These are phyloP conservation scores for Globisporangium rhizosaccharum DNA, from an alignment of 352 stramenopile species.

Conservation along the genomic window DNA sequence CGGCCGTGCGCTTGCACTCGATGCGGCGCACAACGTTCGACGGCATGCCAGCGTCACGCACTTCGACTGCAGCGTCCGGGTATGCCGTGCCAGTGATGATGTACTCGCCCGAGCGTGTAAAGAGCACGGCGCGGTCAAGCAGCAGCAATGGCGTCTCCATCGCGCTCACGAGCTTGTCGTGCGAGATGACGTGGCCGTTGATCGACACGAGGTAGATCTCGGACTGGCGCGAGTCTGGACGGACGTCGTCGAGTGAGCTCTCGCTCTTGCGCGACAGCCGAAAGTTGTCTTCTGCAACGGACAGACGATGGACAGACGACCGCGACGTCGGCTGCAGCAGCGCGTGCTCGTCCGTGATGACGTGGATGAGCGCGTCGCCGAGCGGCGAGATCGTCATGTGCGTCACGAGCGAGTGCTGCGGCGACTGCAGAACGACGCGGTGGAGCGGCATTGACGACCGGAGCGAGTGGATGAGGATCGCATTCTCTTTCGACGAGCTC, in stretches of 20 bases:
- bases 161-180: slow-evolving; percentile 38
- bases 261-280: slow-evolving; percentile 8
- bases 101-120: slow-evolving; percentile 76
- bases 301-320: slow-evolving; percentile 8
- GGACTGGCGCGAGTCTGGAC: slow-evolving; percentile 58
- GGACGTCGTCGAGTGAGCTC: slow-evolving; percentile 14
- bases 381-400: slow-evolving; percentile 74
- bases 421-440: slow-evolving; percentile 53
- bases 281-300: slow-evolving; percentile 15
- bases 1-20: slow-evolving; percentile 62
- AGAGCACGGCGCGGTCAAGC: slow-evolving; percentile 62
- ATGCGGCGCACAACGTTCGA: slow-evolving; percentile 63
- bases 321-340: background rate
- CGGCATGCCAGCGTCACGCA: slow-evolving; percentile 58
- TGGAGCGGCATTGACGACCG: slow-evolving; percentile 70
- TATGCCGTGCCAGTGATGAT: slow-evolving; percentile 63
- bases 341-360: slow-evolving; percentile 50
- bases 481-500: slow-evolving; percentile 73
- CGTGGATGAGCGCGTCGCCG: slow-evolving; percentile 69
- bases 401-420: slow-evolving; percentile 43
- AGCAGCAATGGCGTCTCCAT: slow-evolving; percentile 47
- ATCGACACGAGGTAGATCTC: slow-evolving; percentile 81
- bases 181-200: slow-evolving; percentile 68
- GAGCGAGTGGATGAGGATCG: slow-evolving; percentile 70
- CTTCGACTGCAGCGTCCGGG: slow-evolving; percentile 65